A percentile compares a stretch with the other conserved stretches of the same genome.
phyloP scores from a whole-genome alignment of 495 filamentous ascomycete species.

The Glutinoglossum americanum region DNA sequence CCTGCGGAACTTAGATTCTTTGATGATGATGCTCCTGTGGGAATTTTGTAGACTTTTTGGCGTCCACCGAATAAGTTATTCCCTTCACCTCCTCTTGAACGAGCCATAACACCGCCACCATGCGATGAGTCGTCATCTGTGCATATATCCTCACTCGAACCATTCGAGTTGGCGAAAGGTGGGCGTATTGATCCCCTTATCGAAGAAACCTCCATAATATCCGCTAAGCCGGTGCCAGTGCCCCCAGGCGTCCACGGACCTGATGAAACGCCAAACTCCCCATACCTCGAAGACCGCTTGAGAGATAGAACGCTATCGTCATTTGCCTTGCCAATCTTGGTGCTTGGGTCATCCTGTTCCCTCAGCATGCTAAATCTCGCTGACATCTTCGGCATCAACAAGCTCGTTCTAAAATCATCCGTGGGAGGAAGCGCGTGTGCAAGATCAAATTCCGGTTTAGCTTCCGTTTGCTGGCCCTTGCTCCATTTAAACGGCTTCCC shows the following conservation, averaged over 20 bases:
- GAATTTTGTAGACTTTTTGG: conserved; percentile 88
- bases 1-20: conserved; percentile 21
- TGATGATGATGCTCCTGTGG: conserved; percentile 27
- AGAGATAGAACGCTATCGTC: conserved; percentile 73
- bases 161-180: conserved; percentile 34
- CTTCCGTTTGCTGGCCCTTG: conserved; percentile 27
- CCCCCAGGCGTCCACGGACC: conserved; percentile 11
- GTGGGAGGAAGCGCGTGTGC: conserved; percentile 50
- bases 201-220: conserved; percentile 79
- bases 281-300: conserved; percentile 49
- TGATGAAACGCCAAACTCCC: conserved; percentile 25
- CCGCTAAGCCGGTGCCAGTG: conserved; percentile 36
- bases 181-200: conserved; percentile 41
- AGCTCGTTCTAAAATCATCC: conserved; percentile 90
- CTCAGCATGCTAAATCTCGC: conserved; percentile 90
- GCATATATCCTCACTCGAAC: conserved; percentile 33
- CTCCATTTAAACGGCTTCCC: conserved; percentile 34
- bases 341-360: conserved; percentile 78
- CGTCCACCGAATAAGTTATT: conserved; percentile 91
- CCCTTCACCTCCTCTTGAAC: conserved; percentile 66
- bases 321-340: conserved; percentile 75
- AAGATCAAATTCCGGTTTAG: conserved; percentile 49
- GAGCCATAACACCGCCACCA: conserved; percentile 57
- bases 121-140: conserved; percentile 45
- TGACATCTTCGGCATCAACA: conserved; percentile 86